These are phyloP conservation scores for Aspergillus phoenicis DNA, from an alignment of 2,329 filamentous ascomycete genomes.

Conservation along the genomic window DNA sequence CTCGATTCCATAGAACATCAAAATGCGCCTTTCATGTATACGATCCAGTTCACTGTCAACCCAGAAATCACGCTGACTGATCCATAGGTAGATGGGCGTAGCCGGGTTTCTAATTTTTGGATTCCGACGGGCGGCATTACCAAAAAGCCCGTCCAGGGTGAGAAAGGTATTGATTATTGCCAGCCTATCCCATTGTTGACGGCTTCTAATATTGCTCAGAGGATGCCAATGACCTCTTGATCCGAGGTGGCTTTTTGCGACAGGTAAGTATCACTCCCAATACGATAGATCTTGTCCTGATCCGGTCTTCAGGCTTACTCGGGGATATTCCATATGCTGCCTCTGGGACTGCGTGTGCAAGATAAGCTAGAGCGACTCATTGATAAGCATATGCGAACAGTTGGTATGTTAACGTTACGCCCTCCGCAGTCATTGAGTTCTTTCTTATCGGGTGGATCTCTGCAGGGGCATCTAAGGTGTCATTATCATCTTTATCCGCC, in stretches of 20 bases:
- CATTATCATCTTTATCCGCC: conserved; percentile 82
- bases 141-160: conserved; percentile 54
- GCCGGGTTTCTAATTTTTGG: conserved; percentile 75
- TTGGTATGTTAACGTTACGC: conserved; percentile 57
- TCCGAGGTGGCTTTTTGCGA: conserved; percentile 72
- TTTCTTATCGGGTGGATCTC: conserved; percentile 6
- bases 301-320: conserved; percentile 67
- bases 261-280: conserved; percentile 54
- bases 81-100: conserved; percentile 57
- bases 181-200: neutral
- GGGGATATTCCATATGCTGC: conserved; percentile 89
- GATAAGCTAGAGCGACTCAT: conserved; percentile 83
- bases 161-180: conserved; percentile 32
- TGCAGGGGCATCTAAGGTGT: conserved; percentile 74
- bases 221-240: conserved; percentile 68
- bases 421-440: neutral
- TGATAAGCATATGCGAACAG: conserved; percentile 80
- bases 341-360: conserved; percentile 82
- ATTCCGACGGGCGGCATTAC: conserved; percentile 72
- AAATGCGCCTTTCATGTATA: conserved; percentile 42
- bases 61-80: conserved; percentile 13
- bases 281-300: neutral
- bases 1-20: conserved; percentile 20
- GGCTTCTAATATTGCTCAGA: conserved; percentile 24
- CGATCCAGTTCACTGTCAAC: neutral